Evolutionary conservation across 352 stramenopile species (phyloP).

Genomic region (Globisporangium carolinianum): DNA sequence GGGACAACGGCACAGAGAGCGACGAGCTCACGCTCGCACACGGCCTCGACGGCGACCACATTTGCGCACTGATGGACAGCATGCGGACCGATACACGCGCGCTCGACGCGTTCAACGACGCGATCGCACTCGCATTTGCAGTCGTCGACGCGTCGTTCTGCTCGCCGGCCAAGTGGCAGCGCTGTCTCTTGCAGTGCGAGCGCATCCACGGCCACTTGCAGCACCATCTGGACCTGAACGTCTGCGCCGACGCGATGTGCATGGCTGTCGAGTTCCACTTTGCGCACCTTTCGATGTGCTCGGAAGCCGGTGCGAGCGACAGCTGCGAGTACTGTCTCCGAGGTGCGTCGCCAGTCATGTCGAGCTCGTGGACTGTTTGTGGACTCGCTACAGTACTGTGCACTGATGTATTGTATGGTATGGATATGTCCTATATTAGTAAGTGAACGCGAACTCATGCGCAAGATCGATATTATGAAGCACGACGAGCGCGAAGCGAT

Average conservation of each 20-base stretch:
- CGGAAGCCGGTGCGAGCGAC: slow-evolving; percentile 18
- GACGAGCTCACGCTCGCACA: background rate
- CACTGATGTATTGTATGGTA: too few relatives aligned
- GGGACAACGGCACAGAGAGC: background rate
- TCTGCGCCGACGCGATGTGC: slow-evolving; percentile 50
- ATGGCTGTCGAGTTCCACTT: slow-evolving; percentile 54
- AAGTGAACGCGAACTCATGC: slow-evolving; percentile 37
- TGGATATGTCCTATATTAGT: slow-evolving; percentile 10
- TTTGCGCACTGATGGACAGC: slow-evolving; percentile 5
- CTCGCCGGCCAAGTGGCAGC: slow-evolving; percentile 31
- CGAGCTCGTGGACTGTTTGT: too few relatives aligned
- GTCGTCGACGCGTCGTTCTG: slow-evolving; percentile 66
- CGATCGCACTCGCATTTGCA: slow-evolving; percentile 36
- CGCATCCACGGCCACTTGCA: slow-evolving; percentile 49
- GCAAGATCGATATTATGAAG: slow-evolving; percentile 41
- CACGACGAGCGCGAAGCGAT: slow-evolving; percentile 42
- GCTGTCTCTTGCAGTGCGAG: slow-evolving; percentile 48
- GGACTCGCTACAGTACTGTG: too few relatives aligned
- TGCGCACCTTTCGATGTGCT: slow-evolving; percentile 44
- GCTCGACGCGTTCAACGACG: slow-evolving; percentile 27
- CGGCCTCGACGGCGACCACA: slow-evolving; percentile 5
- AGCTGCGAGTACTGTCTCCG: slow-evolving; percentile 53
- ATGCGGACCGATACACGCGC: slow-evolving; percentile 10
- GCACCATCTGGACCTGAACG: slow-evolving; percentile 47
- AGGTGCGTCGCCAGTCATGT: slow-evolving; percentile 8